These are phyloP conservation scores for Fusarium sp. DNA, from an alignment of 2,329 filamentous ascomycete genomes.

Conservation along the genomic window DNA sequence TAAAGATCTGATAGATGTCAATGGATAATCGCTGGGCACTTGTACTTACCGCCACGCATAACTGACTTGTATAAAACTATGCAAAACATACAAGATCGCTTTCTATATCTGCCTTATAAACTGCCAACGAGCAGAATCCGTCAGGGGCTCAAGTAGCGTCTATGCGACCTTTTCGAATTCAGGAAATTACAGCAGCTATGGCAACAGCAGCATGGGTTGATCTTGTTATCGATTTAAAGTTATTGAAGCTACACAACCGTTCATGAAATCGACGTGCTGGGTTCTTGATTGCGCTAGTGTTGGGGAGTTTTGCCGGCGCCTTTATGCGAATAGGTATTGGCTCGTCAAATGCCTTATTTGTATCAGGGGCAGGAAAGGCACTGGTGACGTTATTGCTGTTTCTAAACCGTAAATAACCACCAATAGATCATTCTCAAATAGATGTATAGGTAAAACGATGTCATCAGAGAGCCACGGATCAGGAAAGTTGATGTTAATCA, in stretches of 20 bases:
- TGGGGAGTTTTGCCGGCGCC: not conserved
- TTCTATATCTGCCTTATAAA: not conserved
- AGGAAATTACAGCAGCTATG: conserved; percentile 1
- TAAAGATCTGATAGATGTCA: no score
- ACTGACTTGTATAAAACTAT: not conserved
- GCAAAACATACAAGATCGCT: no score
- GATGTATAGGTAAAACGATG: not conserved
- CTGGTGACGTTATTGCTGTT: not conserved
- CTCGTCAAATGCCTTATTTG: not conserved
- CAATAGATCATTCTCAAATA: not conserved
- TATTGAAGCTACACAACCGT: not conserved
- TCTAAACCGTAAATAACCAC: not conserved
- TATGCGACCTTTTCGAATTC: not conserved
- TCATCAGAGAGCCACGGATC: no score
- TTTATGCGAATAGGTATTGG: not conserved
- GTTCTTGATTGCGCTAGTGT: not conserved
- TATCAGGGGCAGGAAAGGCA: not conserved
- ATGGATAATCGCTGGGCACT: not conserved
- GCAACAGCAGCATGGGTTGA: conserved; percentile 1
- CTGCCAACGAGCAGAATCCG: not conserved
- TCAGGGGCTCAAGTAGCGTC: not conserved
- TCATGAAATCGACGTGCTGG: not conserved
- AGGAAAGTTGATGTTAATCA: no score
- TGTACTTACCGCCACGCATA: not conserved
- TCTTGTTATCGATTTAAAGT: not conserved